Percentiles rank a stretch among this genome's conserved stretches.
These are phyloP conservation scores for Nicotiana sylvestris DNA, from an alignment of 257 asterid species.

Conservation along the genomic window DNA sequence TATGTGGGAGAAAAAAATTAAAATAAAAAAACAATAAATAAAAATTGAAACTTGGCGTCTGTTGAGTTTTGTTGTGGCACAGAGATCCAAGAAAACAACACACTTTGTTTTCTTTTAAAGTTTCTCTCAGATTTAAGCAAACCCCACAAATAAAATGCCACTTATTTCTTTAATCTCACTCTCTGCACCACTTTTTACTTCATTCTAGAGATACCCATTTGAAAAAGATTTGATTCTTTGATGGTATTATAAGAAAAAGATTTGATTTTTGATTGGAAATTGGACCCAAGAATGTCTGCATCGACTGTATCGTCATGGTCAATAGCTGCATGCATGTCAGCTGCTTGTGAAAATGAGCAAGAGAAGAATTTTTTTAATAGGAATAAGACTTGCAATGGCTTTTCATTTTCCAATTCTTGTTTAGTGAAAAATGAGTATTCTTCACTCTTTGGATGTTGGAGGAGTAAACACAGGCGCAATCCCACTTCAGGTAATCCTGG, in stretches of 20 bases:
- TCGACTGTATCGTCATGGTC: slow-evolving; percentile 19
- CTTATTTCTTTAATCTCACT: background rate
- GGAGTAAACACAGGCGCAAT: background rate
- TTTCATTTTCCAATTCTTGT: background rate
- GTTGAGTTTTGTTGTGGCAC: background rate
- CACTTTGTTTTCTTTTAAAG: background rate
- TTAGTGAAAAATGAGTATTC: background rate
- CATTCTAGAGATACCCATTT: background rate
- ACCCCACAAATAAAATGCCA: background rate
- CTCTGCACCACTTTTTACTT: background rate
- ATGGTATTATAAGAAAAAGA: background rate
- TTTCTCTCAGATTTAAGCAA: background rate
- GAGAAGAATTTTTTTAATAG: background rate
- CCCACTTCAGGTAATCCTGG: background rate
- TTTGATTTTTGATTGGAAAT: background rate
- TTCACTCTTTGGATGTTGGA: background rate
- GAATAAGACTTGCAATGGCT: background rate
- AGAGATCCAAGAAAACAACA: background rate
- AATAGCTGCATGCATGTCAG: slow-evolving; percentile 6
- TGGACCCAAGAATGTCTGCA: slow-evolving; percentile 15
- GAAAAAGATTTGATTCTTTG: background rate
- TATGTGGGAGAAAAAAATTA: no score
- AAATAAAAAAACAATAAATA: no score
- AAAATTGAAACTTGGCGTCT: background rate
- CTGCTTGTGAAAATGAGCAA: background rate